phyloP scores from a whole-genome alignment of 1,139 yeast species.

The Taphrina wiesneri region DNA sequence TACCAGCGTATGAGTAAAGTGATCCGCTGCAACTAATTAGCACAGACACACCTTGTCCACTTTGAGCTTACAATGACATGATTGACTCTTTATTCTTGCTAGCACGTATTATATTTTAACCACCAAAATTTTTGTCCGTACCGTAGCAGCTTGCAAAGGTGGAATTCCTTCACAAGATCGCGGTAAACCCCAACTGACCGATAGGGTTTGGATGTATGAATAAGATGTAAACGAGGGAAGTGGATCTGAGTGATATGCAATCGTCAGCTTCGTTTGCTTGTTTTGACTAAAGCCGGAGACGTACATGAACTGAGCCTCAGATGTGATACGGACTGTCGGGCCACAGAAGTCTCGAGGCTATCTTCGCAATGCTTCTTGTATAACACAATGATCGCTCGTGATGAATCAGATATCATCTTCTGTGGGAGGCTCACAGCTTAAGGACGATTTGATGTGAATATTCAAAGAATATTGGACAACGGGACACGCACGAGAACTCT shows the following conservation, averaged over 20 bases:
- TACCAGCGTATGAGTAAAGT: conserved; percentile 31
- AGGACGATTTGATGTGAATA: background rate
- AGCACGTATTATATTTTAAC: background rate
- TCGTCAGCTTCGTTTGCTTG: too few relatives aligned
- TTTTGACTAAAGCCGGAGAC: too few relatives aligned
- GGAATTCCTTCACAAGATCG: background rate
- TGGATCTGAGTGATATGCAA: too few relatives aligned
- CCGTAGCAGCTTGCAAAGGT: background rate
- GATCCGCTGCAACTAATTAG: conserved; percentile 3
- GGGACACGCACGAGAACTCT: too few relatives aligned
- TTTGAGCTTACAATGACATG: conserved; percentile 26
- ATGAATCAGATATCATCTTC: background rate
- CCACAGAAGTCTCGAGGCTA: too few relatives aligned
- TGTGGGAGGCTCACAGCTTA: background rate
- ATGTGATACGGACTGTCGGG: too few relatives aligned
- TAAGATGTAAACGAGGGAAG: background rate
- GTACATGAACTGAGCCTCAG: too few relatives aligned
- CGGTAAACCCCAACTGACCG: background rate
- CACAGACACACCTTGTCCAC: background rate
- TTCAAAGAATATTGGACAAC: too few relatives aligned
- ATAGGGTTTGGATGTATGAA: background rate
- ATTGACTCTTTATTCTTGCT: background rate
- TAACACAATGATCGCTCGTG: too few relatives aligned
- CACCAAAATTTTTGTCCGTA: too few relatives aligned
- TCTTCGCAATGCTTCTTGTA: too few relatives aligned